Percentiles rank a stretch among this genome's conserved stretches.
Evolutionary conservation across 768 basidiomycete genomes (phyloP).

Genomic region (Grammothele lineata): DNA sequence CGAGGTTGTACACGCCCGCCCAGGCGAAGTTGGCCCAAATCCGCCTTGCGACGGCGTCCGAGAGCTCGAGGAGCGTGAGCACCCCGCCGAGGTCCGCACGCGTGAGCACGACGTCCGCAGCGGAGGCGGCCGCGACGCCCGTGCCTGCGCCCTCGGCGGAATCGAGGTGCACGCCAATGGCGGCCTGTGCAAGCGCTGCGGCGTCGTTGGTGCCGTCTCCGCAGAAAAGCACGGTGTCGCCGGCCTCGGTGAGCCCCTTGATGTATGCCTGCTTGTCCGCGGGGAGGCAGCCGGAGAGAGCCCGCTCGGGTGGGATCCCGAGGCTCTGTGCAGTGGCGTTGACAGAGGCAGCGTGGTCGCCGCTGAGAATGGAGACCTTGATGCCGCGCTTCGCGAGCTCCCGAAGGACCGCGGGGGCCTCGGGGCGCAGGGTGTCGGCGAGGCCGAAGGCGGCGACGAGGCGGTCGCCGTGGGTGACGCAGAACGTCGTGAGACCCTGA

Average conservation of each 20-base stretch:
- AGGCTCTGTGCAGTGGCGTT: conserved; percentile 35
- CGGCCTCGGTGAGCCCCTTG: conserved; percentile 22
- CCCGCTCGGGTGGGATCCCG: conserved; percentile 32
- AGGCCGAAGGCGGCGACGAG: conserved; percentile 35
- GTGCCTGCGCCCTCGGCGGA: conserved; percentile 31
- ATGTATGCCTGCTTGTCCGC: conserved; percentile 39
- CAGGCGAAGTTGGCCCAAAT: conserved; percentile 35
- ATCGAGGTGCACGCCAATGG: conserved; percentile 37
- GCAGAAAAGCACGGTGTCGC: conserved; percentile 36
- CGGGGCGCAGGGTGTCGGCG: conserved; percentile 42
- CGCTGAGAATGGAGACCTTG: conserved; percentile 44
- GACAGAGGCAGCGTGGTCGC: conserved; percentile 44
- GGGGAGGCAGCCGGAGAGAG: conserved; percentile 41
- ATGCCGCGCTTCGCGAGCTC: conserved; percentile 32
- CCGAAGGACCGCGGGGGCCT: conserved; percentile 33
- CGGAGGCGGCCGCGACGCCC: conserved; percentile 37
- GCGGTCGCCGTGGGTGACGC: conserved; percentile 27
- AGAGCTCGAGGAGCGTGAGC: conserved; percentile 34
- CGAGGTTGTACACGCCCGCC: conserved; percentile 40
- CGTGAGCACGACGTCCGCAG: conserved; percentile 45
- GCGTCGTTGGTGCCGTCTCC: conserved; percentile 55
- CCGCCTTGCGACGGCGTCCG: conserved; percentile 29
- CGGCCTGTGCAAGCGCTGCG: conserved; percentile 46
- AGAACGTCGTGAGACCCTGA: conserved; percentile 42
- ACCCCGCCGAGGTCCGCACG: conserved; percentile 32